Conservation (phyloP, 345 rosid species). For the Populus simonii region DNA sequence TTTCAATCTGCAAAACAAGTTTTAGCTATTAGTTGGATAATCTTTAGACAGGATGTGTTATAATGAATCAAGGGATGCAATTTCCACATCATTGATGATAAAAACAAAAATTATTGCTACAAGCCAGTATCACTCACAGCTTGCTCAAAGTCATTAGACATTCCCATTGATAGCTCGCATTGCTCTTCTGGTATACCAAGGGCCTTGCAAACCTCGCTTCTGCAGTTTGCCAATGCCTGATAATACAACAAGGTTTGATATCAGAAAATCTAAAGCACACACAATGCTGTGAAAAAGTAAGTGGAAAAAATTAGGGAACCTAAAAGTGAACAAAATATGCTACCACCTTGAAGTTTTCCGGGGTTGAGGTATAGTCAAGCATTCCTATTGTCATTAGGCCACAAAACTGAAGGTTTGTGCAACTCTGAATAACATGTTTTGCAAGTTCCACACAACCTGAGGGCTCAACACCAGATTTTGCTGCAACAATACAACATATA, state of each 20-base stretch:
- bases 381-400: constrained; percentile 97
- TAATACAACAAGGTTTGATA: constrained; percentile 7
- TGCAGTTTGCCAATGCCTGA: constrained; percentile 78
- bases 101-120: background rate
- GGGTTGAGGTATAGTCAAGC: constrained; percentile 87
- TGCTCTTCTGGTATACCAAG: constrained; percentile 79
- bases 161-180: constrained; percentile 96
- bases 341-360: constrained; percentile 88
- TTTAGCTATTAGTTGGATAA: background rate
- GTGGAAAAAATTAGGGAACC: background rate
- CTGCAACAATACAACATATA: constrained; percentile 40
- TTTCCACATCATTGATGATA: background rate
- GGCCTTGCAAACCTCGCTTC: constrained; percentile 80
- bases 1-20: constrained; percentile 60
- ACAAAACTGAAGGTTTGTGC: constrained; percentile 74
- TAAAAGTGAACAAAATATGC: background rate
- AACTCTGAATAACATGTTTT: constrained; percentile 55
- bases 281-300: constrained; percentile 4
- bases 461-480: constrained; percentile 89
- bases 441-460: constrained; percentile 78
- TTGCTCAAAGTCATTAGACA: constrained; percentile 88
- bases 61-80: background rate
- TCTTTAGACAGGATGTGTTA: background rate
- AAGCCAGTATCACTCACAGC: constrained; percentile 55
- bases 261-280: constrained; percentile 1